Percentiles rank a stretch among this genome's conserved stretches.
These are phyloP conservation scores for Vigna radiata DNA, from an alignment of 306 rosid genomes.

Conservation along the genomic window DNA sequence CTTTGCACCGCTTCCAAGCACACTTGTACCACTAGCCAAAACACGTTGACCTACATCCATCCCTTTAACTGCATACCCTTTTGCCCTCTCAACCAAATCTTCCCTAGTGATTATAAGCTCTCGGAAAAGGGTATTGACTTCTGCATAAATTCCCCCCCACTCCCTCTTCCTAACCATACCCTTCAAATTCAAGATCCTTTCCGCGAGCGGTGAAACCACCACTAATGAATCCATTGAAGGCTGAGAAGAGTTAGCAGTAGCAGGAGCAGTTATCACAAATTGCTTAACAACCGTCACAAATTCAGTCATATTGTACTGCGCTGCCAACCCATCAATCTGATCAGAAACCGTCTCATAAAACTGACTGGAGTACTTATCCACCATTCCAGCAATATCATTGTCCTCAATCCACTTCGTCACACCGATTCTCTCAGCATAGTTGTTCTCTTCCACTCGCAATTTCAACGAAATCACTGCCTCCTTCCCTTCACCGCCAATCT, in stretches of 20 bases:
- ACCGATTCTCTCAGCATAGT: slow-evolving; percentile 78
- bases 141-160: slow-evolving; percentile 72
- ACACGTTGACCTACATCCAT: slow-evolving; percentile 69
- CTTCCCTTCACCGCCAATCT: slow-evolving; percentile 83
- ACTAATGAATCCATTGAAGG: slow-evolving; percentile 43
- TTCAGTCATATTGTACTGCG: slow-evolving; percentile 82
- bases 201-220: slow-evolving; percentile 58
- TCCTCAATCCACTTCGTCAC: slow-evolving; percentile 88
- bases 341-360: slow-evolving; percentile 69
- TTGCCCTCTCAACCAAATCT: slow-evolving; percentile 76
- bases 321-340: slow-evolving; percentile 77
- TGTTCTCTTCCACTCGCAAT: slow-evolving; percentile 65
- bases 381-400: slow-evolving; percentile 79
- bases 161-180: slow-evolving; percentile 55
- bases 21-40: slow-evolving; percentile 61
- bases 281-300: slow-evolving; percentile 76
- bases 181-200: slow-evolving; percentile 70
- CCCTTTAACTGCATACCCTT: slow-evolving; percentile 68
- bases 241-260: slow-evolving; percentile 57
- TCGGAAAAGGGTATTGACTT: slow-evolving; percentile 59
- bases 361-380: slow-evolving; percentile 67
- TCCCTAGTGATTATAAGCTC: slow-evolving; percentile 69
- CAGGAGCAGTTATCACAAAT: slow-evolving; percentile 50
- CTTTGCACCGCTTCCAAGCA: slow-evolving; percentile 70
- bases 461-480: slow-evolving; percentile 82